Evolutionary conservation across 352 stramenopile genomes (phyloP).

Genomic region (Globisporangium ultimum): DNA sequence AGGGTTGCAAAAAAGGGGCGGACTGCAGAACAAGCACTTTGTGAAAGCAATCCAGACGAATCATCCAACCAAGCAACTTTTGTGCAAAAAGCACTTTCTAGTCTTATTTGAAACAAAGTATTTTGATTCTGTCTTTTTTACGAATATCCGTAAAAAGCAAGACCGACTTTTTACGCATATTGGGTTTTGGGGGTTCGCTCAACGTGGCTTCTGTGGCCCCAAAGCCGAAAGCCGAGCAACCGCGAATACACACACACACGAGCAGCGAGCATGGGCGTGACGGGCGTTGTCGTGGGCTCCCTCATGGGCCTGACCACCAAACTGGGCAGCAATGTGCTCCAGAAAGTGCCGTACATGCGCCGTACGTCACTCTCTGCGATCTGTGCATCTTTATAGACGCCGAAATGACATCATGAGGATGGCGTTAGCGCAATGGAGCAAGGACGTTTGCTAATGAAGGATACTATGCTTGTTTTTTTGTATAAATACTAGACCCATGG

Average conservation of each 20-base stretch:
- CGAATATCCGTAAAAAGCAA: too few relatives aligned
- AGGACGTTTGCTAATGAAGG: neutral
- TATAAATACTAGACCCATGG: conserved; percentile 55
- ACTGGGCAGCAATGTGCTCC: conserved; percentile 75
- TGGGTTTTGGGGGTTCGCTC: too few relatives aligned
- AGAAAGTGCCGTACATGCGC: conserved; percentile 82
- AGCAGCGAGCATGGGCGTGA: conserved; percentile 56
- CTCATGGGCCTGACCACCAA: conserved; percentile 82
- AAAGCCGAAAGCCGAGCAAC: neutral
- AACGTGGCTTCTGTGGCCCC: too few relatives aligned
- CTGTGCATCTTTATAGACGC: neutral
- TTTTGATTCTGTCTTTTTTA: too few relatives aligned
- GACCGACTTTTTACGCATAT: too few relatives aligned
- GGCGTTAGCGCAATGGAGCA: too few relatives aligned
- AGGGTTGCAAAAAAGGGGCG: too few relatives aligned
- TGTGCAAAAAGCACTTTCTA: too few relatives aligned
- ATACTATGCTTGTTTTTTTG: neutral
- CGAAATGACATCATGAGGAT: neutral
- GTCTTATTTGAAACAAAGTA: too few relatives aligned
- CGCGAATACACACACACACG: neutral
- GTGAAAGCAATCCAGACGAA: too few relatives aligned
- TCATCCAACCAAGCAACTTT: too few relatives aligned
- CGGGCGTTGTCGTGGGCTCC: conserved; percentile 59
- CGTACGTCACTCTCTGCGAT: conserved; percentile 37
- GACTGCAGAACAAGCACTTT: too few relatives aligned